phyloP scores from a whole-genome alignment of 140 eudicot species.

The Stevia rebaudiana region DNA sequence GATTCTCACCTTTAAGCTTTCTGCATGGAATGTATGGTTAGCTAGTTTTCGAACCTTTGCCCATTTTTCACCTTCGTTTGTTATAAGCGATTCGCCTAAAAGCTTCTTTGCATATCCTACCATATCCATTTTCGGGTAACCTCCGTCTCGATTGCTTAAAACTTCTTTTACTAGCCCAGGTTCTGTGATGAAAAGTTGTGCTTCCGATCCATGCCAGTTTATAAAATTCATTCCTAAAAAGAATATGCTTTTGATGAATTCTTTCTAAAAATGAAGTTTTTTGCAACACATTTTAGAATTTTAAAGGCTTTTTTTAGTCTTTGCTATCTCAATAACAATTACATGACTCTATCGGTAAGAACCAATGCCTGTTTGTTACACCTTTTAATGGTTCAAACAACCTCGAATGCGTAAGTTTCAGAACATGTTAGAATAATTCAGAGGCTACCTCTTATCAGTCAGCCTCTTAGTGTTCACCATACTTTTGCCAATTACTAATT shows the following conservation, averaged over 20 bases:
- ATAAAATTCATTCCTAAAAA: conserved; percentile 42
- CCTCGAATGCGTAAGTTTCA: too few relatives aligned
- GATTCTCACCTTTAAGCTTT: conserved; percentile 43
- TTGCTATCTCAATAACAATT: too few relatives aligned
- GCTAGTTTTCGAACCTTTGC: conserved; percentile 52
- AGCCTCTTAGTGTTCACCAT: too few relatives aligned
- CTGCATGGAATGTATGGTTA: conserved; percentile 56
- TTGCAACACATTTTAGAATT: too few relatives aligned
- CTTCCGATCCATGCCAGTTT: conserved; percentile 55
- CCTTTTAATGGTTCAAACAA: too few relatives aligned
- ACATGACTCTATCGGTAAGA: too few relatives aligned
- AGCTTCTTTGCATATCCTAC: conserved; percentile 51
- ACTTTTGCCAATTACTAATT: too few relatives aligned
- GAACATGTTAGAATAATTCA: too few relatives aligned
- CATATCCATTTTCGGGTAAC: conserved; percentile 46
- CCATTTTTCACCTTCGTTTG: conserved; percentile 67
- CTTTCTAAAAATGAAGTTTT: too few relatives aligned
- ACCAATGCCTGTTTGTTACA: too few relatives aligned
- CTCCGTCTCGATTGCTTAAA: conserved; percentile 47
- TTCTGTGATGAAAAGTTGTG: conserved; percentile 51
- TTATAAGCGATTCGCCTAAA: conserved; percentile 45
- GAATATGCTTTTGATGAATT: background rate
- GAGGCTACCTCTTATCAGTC: too few relatives aligned
- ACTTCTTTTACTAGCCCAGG: conserved; percentile 43
- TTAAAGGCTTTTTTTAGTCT: too few relatives aligned